These are phyloP conservation scores for Alternaria novae-zelandiae DNA, from an alignment of 2,329 filamentous ascomycete species.

Conservation along the genomic window DNA sequence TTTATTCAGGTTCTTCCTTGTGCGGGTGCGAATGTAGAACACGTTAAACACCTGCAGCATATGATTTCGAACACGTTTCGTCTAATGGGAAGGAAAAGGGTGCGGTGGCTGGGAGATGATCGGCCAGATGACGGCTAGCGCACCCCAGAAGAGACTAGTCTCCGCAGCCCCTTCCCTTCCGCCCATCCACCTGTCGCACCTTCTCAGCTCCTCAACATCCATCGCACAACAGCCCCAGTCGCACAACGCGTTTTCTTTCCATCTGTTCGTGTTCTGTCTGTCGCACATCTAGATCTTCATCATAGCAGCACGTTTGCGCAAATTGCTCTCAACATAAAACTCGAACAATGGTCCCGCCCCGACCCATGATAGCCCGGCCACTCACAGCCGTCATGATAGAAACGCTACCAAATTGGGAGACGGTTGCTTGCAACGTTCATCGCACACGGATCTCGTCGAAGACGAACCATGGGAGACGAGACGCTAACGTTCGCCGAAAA, in stretches of 20 bases:
- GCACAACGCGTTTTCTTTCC: neutral
- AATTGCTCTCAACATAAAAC: neutral
- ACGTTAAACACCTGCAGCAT: neutral
- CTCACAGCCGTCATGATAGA: neutral
- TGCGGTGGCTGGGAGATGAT: neutral
- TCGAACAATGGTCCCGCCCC: neutral
- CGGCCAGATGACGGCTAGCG: neutral
- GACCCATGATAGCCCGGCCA: neutral
- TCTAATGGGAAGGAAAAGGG: neutral
- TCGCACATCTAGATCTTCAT: neutral
- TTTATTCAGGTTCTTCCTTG: neutral
- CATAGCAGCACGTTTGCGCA: neutral
- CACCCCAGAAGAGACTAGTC: neutral
- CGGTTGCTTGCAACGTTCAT: too few relatives aligned
- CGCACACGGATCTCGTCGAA: too few relatives aligned
- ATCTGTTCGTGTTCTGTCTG: neutral
- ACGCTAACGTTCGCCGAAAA: too few relatives aligned
- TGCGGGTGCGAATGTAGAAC: neutral
- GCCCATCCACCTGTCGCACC: neutral
- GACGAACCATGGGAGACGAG: too few relatives aligned
- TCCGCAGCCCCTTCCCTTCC: neutral
- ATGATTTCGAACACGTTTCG: neutral
- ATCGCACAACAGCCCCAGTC: neutral
- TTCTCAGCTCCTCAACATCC: neutral
- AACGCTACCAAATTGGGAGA: too few relatives aligned